Conservation (phyloP, 345 rosid genomes). For the Erysimum cheiranthoides region DNA sequence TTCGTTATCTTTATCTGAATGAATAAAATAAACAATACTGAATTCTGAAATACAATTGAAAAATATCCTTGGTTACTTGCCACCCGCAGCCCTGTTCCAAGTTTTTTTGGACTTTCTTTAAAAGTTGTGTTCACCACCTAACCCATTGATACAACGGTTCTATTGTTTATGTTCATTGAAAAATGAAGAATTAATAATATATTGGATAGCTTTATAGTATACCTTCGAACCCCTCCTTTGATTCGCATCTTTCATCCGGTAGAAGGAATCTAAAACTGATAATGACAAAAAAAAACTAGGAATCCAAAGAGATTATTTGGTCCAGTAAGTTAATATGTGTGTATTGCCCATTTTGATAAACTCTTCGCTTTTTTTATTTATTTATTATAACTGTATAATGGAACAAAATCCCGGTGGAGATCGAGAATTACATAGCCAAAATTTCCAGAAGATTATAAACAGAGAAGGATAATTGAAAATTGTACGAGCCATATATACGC, state of each 20-base stretch:
- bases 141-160: conserved; percentile 19
- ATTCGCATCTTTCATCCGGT: not conserved
- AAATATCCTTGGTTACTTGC: conserved; percentile 3
- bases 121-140: conserved; percentile 15
- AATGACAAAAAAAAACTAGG: conserved; percentile 13
- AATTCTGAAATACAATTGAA: not conserved
- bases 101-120: not conserved
- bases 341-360: not conserved
- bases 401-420: not conserved
- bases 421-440: not conserved
- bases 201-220: not conserved
- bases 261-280: not conserved
- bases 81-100: conserved; percentile 2
- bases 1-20: not conserved
- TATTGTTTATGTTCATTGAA: conserved; percentile 10
- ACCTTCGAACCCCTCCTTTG: not conserved
- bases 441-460: no score
- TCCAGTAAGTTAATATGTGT: not conserved
- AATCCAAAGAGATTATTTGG: not conserved
- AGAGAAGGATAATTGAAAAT: no score
- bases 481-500: no score
- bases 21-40: not conserved
- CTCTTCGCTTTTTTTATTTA: no score
- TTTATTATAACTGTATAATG: not conserved
- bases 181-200: not conserved